Evolutionary conservation across 306 rosid species (phyloP), one percentile per base, ranked within the genome.

Genomic region (Prunus padus): DNA sequence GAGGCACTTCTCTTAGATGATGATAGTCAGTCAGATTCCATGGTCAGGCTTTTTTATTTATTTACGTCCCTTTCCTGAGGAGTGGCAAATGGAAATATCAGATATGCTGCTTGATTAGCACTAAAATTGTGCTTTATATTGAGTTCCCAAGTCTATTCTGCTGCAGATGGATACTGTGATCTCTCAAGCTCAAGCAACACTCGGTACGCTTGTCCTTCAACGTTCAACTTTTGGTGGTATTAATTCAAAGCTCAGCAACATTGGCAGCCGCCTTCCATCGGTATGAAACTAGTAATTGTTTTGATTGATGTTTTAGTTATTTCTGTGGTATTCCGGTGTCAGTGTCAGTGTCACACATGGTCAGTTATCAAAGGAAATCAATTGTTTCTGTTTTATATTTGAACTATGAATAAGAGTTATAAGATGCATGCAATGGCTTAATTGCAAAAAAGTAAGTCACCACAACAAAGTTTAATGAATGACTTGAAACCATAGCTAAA

Each of bases 151-250:
- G 1, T 74, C n/a, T 33, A 4, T 30, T 70, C 25, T 64, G 30
- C 12, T 76, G 78, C 84, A 96, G 98, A 83, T 90, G 92, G 98
- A 96, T 87, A 77, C 28, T 37, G 98, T 92, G 67, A 90, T 96
- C 75, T 92, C 99, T 52, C 99, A 96, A 81, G 99, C 99, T 69
- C 97, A 92, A 87, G 96, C 98, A 71, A 96, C 99, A 63, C 87
- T 92, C 0, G 99, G 98, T 54, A 73, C 92, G 56, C 98, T 96
- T 83, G 98, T 80, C 76, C 76, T 87, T 82, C 99, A 92, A 76
- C 97, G 99, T 63, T 96, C 98, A 12, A 92, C 96, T 31, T 96
- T 96, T 67, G 88, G 99, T 4, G 99, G 99, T 67, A 90, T 92
- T 86, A 96, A 92, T 77, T 96, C 85, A 40, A 96, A 96, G 96